Percentiles rank a stretch among this genome's conserved stretches.
Conservation (phyloP, 306 rosid species). For the cucumber (Cucumis sativus) region Cucumber_9930_V3 NC_026660.2:23307501-23308000, state of each 20-base stretch:
- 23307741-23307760: not conserved
- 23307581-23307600: slow-evolving; percentile 51
- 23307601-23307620: slow-evolving; percentile 82
- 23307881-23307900: too few species aligned
- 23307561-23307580: slow-evolving; percentile 72
- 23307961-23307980: too few species aligned
- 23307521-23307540: not conserved
- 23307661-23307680: slow-evolving; percentile 56
- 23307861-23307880: not conserved
- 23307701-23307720: slow-evolving; percentile 52
- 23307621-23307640: slow-evolving; percentile 49
- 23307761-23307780: not conserved
- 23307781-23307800: not conserved
- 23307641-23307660: slow-evolving; percentile 47
- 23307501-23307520: not conserved
- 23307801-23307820: not conserved
- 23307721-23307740: slow-evolving; percentile 31
- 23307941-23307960: too few species aligned
- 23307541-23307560: slow-evolving; percentile 88
- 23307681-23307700: slow-evolving; percentile 43
- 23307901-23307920: too few species aligned
- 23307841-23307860: not conserved
- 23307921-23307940: too few species aligned
- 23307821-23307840: not conserved
- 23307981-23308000: too few species aligned